Conservation (phyloP, 371 early-diverging fungal genomes). For the Capillidium rhysosporum region DNA sequence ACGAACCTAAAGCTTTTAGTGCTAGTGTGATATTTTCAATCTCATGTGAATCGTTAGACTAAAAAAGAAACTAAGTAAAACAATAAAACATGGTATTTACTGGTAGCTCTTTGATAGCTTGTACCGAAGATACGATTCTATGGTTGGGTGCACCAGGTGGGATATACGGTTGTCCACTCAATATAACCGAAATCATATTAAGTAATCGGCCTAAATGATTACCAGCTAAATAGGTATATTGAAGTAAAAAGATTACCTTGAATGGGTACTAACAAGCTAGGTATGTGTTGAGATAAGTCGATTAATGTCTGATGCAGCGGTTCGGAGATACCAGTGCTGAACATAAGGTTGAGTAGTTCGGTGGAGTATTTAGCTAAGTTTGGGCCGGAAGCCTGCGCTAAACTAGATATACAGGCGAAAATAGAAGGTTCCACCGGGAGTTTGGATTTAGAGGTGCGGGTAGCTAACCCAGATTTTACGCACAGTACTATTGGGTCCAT, state of each 20-base stretch:
- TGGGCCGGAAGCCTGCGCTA: constrained; percentile 79
- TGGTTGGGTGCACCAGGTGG: constrained; percentile 49
- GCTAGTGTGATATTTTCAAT: constrained; percentile 67
- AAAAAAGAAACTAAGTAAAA: neutral
- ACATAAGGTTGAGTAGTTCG: constrained; percentile 80
- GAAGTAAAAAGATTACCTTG: constrained; percentile 37
- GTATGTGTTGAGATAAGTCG: constrained; percentile 61
- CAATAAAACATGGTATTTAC: neutral
- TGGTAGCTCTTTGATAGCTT: neutral
- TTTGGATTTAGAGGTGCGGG: neutral
- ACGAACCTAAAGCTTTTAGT: constrained; percentile 63
- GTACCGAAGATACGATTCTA: constrained; percentile 6
- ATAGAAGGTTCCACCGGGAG: constrained; percentile 33
- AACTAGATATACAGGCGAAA: constrained; percentile 69
- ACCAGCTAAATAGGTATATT: too few species aligned
- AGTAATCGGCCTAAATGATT: constrained; percentile 53
- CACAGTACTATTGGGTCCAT: constrained; percentile 18
- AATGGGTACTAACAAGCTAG: constrained; percentile 61
- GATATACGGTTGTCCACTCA: constrained; percentile 71
- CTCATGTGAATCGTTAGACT: neutral
- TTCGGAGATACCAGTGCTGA: constrained; percentile 66
- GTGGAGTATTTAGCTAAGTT: constrained; percentile 69
- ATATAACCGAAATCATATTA: constrained; percentile 67
- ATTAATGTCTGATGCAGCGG: constrained; percentile 61
- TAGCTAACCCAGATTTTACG: neutral